phyloP scores from a whole-genome alignment of 306 rosid genomes.

The Nissolia schottii region DNA sequence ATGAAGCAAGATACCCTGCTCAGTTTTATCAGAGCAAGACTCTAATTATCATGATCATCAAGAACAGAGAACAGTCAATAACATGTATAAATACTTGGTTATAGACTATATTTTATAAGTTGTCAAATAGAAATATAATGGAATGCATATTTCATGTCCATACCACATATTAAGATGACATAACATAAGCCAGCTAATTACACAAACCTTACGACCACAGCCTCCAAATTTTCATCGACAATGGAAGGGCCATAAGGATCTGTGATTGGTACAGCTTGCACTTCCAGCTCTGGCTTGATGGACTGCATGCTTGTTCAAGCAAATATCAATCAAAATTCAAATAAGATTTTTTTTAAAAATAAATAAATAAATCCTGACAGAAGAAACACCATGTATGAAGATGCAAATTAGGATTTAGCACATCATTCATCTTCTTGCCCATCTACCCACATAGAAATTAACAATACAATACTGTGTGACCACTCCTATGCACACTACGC shows the following conservation, averaged over 20 bases:
- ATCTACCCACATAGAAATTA: constrained; percentile 4
- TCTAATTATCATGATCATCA: not conserved
- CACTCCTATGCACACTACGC: not conserved
- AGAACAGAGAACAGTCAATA: not conserved
- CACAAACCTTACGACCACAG: constrained; percentile 86
- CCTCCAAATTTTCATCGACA: constrained; percentile 77
- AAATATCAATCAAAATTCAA: not conserved
- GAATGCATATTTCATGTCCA: not conserved
- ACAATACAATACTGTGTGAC: not conserved
- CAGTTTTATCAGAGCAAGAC: constrained; percentile 6
- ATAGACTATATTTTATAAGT: not conserved
- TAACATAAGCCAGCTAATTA: not conserved
- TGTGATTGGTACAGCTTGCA: constrained; percentile 70
- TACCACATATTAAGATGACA: not conserved
- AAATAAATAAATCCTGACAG: not conserved
- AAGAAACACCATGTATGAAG: constrained; percentile 9
- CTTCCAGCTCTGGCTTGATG: constrained; percentile 67
- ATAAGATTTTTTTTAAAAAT: not conserved
- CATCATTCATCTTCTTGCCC: not conserved
- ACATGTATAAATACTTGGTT: not conserved
- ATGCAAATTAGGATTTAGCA: not conserved
- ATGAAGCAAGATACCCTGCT: not conserved
- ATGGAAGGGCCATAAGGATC: constrained; percentile 97
- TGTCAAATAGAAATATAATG: not conserved
- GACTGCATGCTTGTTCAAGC: constrained; percentile 48